Evolutionary conservation across 441 rosid species (phyloP).

Genomic region (Sinapis alba): DNA sequence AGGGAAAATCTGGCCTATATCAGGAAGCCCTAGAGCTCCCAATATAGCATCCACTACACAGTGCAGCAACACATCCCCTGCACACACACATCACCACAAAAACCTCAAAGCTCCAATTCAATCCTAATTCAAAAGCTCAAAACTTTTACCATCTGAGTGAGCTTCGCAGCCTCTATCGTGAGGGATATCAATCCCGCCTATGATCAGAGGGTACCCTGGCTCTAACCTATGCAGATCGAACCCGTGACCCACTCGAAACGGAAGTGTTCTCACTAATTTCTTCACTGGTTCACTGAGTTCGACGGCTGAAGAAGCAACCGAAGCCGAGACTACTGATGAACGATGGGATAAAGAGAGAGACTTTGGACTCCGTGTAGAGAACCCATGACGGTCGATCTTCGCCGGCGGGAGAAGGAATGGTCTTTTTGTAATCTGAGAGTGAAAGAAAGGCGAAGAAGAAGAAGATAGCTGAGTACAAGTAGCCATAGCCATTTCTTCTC

Average conservation of each 20-base stretch:
- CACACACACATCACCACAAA: conserved; percentile 14
- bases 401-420: conserved; percentile 34
- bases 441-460: conserved; percentile 31
- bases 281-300: conserved; percentile 46
- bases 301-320: conserved; percentile 47
- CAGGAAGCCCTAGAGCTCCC: conserved; percentile 96
- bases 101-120: not conserved
- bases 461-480: conserved; percentile 39
- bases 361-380: not conserved
- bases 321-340: conserved; percentile 43
- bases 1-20: conserved; percentile 96
- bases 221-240: conserved; percentile 91
- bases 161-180: conserved; percentile 96
- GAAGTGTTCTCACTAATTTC: conserved; percentile 56
- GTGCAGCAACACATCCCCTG: conserved; percentile 95
- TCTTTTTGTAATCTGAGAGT: conserved; percentile 37
- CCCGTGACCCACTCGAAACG: conserved; percentile 92
- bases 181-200: conserved; percentile 90
- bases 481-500: conserved; percentile 49
- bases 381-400: conserved; percentile 7
- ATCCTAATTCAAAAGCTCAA: not conserved
- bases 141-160: conserved; percentile 83
- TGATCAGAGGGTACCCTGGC: conserved; percentile 90
- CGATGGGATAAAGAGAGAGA: conserved; percentile 26
- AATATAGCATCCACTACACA: conserved; percentile 98